A percentile compares a stretch with the other conserved stretches of the same genome.
phyloP scores from a whole-genome alignment of 1,139 yeast species.

The Pichia sp. region DNA sequence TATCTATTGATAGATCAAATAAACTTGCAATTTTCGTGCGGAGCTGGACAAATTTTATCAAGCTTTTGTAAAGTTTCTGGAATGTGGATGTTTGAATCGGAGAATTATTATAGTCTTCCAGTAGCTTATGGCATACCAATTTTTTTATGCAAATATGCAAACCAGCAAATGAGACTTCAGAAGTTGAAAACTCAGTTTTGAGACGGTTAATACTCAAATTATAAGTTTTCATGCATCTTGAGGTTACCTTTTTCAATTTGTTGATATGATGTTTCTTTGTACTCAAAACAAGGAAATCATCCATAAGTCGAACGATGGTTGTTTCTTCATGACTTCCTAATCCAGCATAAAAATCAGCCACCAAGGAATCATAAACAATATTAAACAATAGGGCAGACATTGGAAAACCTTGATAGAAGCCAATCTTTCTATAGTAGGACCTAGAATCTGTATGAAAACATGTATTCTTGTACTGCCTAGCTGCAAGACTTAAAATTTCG shows the following conservation, averaged over 20 bases:
- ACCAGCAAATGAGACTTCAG: conserved; percentile 27
- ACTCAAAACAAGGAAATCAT: conserved; percentile 75
- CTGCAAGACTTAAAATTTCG: conserved; percentile 34
- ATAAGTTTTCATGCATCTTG: conserved; percentile 43
- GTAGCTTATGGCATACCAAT: conserved; percentile 30
- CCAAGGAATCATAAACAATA: conserved; percentile 61
- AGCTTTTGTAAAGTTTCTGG: conserved; percentile 17
- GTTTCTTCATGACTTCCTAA: conserved; percentile 31
- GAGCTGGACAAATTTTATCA: conserved; percentile 12
- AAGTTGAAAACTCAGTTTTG: conserved; percentile 42
- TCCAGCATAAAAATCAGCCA: conserved; percentile 34
- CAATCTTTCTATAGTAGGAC: conserved; percentile 49
- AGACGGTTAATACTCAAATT: conserved; percentile 57
- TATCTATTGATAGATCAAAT: conserved; percentile 3
- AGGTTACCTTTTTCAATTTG: conserved; percentile 30
- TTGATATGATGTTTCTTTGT: conserved; percentile 33
- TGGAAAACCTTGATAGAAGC: conserved; percentile 85
- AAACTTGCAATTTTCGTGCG: conserved; percentile 8
- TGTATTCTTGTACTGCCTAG: conserved; percentile 40
- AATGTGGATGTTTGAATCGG: conserved; percentile 24
- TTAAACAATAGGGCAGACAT: conserved; percentile 76
- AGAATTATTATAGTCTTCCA: conserved; percentile 22
- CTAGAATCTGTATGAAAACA: conserved; percentile 35
- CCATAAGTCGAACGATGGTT: conserved; percentile 64
- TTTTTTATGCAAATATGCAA: conserved; percentile 26